Conservation (phyloP, 257 asterid genomes). For the Solanum medicagineum region DNA sequence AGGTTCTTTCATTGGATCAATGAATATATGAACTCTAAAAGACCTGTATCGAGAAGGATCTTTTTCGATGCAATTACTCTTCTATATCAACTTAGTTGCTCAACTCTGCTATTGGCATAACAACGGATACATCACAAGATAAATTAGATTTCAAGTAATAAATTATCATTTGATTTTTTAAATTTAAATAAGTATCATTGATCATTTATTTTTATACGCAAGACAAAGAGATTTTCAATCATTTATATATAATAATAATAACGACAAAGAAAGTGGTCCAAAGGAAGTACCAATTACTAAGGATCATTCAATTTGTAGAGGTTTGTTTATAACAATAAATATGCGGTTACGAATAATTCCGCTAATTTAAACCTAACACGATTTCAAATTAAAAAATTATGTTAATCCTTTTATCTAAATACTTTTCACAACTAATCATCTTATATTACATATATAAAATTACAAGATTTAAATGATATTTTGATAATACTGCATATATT, state of each 20-base stretch:
- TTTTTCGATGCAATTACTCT: not conserved
- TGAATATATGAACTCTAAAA: not conserved
- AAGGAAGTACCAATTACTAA: not conserved
- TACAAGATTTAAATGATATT: not conserved
- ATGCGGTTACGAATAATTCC: too few relatives aligned
- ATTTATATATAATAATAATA: not conserved
- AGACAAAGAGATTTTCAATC: not conserved
- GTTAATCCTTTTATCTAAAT: not conserved
- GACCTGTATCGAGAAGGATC: not conserved
- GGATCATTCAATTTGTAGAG: not conserved
- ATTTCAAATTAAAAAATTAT: too few relatives aligned
- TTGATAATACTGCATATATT: too few relatives aligned
- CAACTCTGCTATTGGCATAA: not conserved
- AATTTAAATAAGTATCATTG: accelerated
- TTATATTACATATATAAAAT: not conserved
- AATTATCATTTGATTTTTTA: not conserved
- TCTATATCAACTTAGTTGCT: not conserved
- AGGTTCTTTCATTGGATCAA: too few relatives aligned
- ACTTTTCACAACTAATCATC: not conserved
- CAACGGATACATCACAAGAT: not conserved
- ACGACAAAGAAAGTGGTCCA: not conserved
- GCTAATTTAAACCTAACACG: too few relatives aligned
- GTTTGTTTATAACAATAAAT: not conserved
- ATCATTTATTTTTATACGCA: too few relatives aligned
- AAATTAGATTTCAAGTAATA: not conserved